Base-by-base conservation (phyloP, 495 filamentous ascomycete genomes). In the Glutinoglossum americanum region DNA sequence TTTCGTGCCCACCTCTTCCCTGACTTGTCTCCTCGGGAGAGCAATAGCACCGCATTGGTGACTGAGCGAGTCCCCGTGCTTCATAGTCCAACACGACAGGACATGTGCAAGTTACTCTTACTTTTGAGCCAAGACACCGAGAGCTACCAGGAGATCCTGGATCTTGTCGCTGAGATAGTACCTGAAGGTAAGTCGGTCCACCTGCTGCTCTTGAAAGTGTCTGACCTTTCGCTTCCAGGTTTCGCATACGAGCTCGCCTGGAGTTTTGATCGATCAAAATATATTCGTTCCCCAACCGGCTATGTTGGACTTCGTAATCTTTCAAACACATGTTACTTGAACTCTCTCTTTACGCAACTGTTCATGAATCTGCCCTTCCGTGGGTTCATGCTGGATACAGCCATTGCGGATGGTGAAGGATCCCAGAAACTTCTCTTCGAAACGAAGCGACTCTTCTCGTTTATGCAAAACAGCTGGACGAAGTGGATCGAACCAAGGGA, bases 261-360 rank as follows among this genome's bases (percentile, higher is more conserved):
- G 65, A 67, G 68, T 58, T 79, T 84, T 59, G 80, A 93, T 60
- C 71, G 85, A 51, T 64, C 69, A 19, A 82, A 82, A 63, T 77
- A 79, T 58, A 79, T 92, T 33, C 78, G 87, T 59, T 81, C 86
- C 0, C 67, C 77, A 15, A 82, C 81, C 45, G 86, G 86, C 27
- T 90, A 93, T 64, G 80, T 85, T 19, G 92, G 92, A 2, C 68
- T 99, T 1, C 76, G 73, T 59, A 99, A 99, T 64, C 76, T 97
- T 1, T 90, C 89, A 5, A 95, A 95, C 65, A 97, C 92, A 7
- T 99, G 92, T 71, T 99, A 99, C 65, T 74, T 97, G 67, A 97
- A 97, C 69, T 97, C 92, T 0, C 74, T 99, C 4, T 78, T 97
- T 60, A 92, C 88, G 1, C 93, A 97, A 65, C 80, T 99, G 0